Evolutionary conservation across 805 yeast genomes (phyloP).

Genomic region (Yamadazyma insecticola): DNA sequence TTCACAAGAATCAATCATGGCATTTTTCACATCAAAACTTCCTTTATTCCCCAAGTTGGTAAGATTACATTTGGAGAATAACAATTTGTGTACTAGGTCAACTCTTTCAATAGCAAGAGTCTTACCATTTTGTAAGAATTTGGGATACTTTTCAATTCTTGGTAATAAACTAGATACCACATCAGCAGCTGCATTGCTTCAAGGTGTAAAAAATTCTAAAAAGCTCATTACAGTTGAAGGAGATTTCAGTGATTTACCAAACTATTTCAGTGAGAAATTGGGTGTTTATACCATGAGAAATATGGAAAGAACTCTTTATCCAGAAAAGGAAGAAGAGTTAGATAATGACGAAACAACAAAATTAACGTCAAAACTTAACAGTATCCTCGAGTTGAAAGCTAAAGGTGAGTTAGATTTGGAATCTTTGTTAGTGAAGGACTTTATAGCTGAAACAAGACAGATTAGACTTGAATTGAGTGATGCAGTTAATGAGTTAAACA

Average conservation of each 20-base stretch:
- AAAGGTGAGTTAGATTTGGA: conserved; percentile 27
- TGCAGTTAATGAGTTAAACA: conserved; percentile 48
- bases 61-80: conserved; percentile 69
- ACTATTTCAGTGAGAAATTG: conserved; percentile 60
- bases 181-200: conserved; percentile 60
- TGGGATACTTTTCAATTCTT: conserved; percentile 64
- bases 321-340: conserved; percentile 29
- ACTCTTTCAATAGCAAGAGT: conserved; percentile 61
- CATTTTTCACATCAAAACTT: conserved; percentile 54
- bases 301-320: conserved; percentile 56
- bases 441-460: conserved; percentile 21
- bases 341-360: conserved; percentile 9
- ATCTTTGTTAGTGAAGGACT: conserved; percentile 25
- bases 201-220: conserved; percentile 61
- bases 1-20: conserved; percentile 29
- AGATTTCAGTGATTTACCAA: conserved; percentile 59
- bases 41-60: conserved; percentile 64
- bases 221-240: conserved; percentile 66
- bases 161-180: conserved; percentile 61
- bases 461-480: conserved; percentile 27
- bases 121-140: conserved; percentile 59
- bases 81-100: conserved; percentile 52
- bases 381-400: conserved; percentile 29
- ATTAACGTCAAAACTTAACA: conserved; percentile 25
- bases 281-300: conserved; percentile 81